Conservation (phyloP, 768 basidiomycete genomes). For the Suillus subluteus region DNA sequence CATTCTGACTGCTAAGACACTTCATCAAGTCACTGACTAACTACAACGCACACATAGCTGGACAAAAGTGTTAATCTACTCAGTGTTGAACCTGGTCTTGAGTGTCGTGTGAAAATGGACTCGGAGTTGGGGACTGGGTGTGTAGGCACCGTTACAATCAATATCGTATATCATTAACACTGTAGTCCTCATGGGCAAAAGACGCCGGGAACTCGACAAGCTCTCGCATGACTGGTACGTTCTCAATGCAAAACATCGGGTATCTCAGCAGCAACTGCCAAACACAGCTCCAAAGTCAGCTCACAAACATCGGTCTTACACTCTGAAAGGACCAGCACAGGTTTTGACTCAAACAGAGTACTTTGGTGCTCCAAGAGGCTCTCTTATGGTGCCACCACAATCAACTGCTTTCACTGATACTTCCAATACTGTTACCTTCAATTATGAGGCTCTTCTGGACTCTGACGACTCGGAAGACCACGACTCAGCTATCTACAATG, state of each 20-base stretch:
- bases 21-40: no score
- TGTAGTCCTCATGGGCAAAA: background rate
- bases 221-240: background rate
- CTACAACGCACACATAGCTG: no score
- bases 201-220: background rate
- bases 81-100: no score
- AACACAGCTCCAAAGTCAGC: background rate
- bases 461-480: background rate
- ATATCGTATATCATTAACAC: background rate
- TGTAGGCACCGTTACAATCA: no score
- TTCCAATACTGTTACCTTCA: background rate
- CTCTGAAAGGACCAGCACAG: background rate
- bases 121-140: no score
- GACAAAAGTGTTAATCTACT: no score
- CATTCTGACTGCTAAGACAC: no score
- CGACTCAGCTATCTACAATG: background rate
- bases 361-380: conserved; percentile 1
- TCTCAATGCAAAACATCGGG: background rate
- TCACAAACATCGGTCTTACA: background rate
- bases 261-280: background rate
- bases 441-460: background rate
- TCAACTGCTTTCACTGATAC: background rate
- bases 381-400: background rate
- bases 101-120: no score
- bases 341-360: background rate